Percentiles rank a stretch among this genome's conserved stretches.
phyloP scores from a whole-genome alignment of 148 eudicot genomes.

The Cornus florida region DNA sequence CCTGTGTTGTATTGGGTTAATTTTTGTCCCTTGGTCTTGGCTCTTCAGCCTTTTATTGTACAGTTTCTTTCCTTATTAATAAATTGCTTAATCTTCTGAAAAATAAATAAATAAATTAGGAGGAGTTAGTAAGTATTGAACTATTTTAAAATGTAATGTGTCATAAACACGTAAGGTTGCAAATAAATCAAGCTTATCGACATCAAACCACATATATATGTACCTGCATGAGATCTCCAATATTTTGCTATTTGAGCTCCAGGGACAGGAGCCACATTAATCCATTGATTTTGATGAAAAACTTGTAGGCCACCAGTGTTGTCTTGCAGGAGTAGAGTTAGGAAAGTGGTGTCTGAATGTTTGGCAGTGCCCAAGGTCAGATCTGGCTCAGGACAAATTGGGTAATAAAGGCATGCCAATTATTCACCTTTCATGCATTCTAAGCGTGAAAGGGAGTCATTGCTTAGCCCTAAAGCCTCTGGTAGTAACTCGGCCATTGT shows the following conservation, averaged over 20 bases:
- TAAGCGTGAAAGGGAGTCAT: conserved; percentile 33
- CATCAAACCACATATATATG: too few species aligned
- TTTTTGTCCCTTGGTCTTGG: too few species aligned
- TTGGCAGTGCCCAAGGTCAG: conserved; percentile 47
- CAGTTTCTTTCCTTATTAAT: too few species aligned
- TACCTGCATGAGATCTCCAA: conserved; percentile 62
- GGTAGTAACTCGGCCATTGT: conserved; percentile 38
- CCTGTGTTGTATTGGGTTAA: too few species aligned
- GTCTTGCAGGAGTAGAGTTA: conserved; percentile 54
- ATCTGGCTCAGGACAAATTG: conserved; percentile 55
- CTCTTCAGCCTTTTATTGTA: too few species aligned
- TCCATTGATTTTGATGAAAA: conserved; percentile 45
- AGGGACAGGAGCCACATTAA: conserved; percentile 38
- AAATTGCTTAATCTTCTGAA: too few species aligned
- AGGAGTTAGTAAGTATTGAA: too few species aligned
- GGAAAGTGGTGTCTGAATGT: conserved; percentile 51
- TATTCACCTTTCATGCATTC: conserved; percentile 47
- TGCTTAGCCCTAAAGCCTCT: conserved; percentile 39
- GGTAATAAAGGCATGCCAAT: conserved; percentile 46
- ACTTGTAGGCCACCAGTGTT: conserved; percentile 50
- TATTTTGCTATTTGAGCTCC: conserved; percentile 42
- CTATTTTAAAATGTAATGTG: too few species aligned
- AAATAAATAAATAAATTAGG: too few species aligned
- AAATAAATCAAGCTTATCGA: too few species aligned
- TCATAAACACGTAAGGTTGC: too few species aligned